These are phyloP conservation scores for Sporothrix curviconia DNA, from an alignment of 2,329 filamentous ascomycete species.

Conservation along the genomic window DNA sequence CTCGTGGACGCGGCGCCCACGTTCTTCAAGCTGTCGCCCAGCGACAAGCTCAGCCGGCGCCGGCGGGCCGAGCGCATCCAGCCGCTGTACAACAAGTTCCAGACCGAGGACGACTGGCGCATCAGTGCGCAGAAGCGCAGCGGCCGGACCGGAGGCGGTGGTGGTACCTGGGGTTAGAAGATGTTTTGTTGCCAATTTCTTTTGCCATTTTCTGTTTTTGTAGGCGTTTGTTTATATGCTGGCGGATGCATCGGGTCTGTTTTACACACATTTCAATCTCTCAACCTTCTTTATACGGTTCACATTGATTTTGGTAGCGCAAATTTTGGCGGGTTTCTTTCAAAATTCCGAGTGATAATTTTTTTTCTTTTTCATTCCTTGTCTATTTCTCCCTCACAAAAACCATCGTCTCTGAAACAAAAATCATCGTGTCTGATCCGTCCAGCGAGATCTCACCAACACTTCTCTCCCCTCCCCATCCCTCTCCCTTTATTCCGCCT, in stretches of 20 bases:
- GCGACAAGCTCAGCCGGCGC: constrained; percentile 78
- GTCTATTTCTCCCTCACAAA: background rate
- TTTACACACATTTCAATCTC: background rate
- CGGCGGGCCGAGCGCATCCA: constrained; percentile 93
- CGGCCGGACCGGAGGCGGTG: constrained; percentile 73
- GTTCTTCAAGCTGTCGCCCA: constrained; percentile 95
- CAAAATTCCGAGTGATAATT: background rate
- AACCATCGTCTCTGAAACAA: background rate
- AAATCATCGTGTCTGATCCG: background rate
- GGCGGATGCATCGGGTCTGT: background rate
- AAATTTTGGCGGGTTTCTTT: background rate
- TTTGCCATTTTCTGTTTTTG: background rate
- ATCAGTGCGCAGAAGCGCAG: constrained; percentile 79
- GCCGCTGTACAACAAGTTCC: constrained; percentile 88
- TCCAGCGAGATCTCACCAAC: background rate
- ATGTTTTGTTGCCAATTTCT: background rate
- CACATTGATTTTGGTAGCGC: too few species aligned
- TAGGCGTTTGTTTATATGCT: background rate
- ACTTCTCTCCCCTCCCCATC: background rate
- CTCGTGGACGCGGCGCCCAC: constrained; percentile 95
- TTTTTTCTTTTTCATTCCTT: background rate
- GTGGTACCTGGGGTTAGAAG: constrained; percentile 81
- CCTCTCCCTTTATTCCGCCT: background rate
- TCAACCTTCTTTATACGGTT: too few species aligned
- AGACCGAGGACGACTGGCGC: constrained; percentile 90